phyloP scores from a whole-genome alignment of 805 yeast species.

The Candida ipomoeae region DNA sequence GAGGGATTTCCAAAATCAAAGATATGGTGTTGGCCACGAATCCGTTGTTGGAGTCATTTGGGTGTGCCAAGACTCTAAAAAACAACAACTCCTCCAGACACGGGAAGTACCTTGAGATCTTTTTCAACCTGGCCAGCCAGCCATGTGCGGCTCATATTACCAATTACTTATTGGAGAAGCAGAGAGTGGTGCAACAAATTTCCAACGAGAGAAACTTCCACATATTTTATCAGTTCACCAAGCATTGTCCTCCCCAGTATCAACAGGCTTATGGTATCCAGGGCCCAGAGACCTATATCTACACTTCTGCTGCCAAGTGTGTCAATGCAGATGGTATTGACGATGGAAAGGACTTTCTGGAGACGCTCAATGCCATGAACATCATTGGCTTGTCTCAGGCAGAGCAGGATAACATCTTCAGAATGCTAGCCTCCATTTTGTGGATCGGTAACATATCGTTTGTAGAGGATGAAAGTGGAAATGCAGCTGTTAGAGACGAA shows the following conservation, averaged over 20 bases:
- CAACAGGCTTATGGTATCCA: constrained; percentile 86
- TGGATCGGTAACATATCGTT: constrained; percentile 96
- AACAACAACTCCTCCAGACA: constrained; percentile 89
- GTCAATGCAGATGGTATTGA: constrained; percentile 82
- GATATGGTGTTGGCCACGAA: constrained; percentile 98
- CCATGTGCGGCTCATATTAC: constrained; percentile 96
- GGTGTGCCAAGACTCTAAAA: constrained; percentile 89
- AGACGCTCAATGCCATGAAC: constrained; percentile 81
- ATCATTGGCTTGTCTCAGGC: constrained; percentile 75
- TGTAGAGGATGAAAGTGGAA: constrained; percentile 80
- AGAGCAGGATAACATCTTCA: constrained; percentile 89
- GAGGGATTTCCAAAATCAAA: constrained; percentile 73
- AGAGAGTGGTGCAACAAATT: constrained; percentile 94
- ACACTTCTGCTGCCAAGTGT: constrained; percentile 84
- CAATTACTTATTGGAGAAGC: constrained; percentile 89
- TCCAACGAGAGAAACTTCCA: constrained; percentile 93
- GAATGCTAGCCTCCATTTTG: constrained; percentile 75
- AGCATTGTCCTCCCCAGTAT: constrained; percentile 80
- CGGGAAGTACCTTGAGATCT: constrained; percentile 90
- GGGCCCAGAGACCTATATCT: constrained; percentile 86
- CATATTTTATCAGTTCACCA: constrained; percentile 92
- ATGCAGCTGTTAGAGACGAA: constrained; percentile 74
- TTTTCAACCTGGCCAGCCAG: constrained; percentile 67
- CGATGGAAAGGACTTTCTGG: constrained; percentile 73
- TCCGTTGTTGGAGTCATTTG: constrained; percentile 85